Conservation (phyloP, 345 rosid genomes). For the Eucalyptus sp. region DNA sequence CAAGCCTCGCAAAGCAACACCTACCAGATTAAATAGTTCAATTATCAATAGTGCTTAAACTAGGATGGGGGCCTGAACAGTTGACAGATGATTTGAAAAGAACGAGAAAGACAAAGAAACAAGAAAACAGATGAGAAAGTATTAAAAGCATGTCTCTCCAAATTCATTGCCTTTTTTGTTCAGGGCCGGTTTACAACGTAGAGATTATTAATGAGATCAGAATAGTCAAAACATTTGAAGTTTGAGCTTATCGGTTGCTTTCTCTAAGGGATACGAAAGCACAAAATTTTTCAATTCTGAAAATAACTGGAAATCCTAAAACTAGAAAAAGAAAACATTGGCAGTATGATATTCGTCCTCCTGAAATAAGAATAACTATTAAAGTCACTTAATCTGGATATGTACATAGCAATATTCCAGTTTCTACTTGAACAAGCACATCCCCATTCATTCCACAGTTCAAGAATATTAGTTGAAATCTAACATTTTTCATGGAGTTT, state of each 20-base stretch:
- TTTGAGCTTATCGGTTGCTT: neutral
- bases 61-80: neutral
- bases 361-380: neutral
- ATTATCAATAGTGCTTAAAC: neutral
- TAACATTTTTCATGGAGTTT: neutral
- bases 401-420: neutral
- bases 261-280: neutral
- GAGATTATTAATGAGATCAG: neutral
- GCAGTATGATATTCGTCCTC: neutral
- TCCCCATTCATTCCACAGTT: neutral
- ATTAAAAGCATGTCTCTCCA: neutral
- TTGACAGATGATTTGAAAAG: neutral
- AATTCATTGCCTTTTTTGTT: neutral
- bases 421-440: neutral
- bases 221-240: neutral
- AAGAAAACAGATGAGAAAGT: neutral
- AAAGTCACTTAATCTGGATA: neutral
- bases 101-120: neutral
- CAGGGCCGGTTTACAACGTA: neutral
- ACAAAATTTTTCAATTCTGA: neutral
- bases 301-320: neutral
- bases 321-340: neutral
- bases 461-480: neutral
- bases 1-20: slow-evolving; percentile 18
- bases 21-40: neutral